phyloP scores from a whole-genome alignment of 371 early-diverging fungal genomes.

The Mucor lusitanicus region DNA sequence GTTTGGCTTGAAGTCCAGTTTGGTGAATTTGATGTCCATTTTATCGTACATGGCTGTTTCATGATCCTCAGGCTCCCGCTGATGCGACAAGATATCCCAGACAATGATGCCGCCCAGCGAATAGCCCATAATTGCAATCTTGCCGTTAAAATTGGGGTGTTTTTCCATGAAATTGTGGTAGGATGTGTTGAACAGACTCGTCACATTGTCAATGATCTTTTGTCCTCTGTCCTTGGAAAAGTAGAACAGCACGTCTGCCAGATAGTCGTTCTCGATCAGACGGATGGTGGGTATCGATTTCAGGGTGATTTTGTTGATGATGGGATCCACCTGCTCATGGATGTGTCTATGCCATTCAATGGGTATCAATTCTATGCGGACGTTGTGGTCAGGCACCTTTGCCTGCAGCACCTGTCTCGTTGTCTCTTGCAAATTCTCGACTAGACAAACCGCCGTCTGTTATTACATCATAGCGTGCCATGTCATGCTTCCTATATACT shows the following conservation, averaged over 20 bases:
- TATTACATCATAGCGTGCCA: not conserved
- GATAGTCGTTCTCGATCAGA: constrained; percentile 65
- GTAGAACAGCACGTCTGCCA: constrained; percentile 56
- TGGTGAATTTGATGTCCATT: constrained; percentile 48
- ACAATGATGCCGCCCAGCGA: constrained; percentile 67
- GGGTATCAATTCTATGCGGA: constrained; percentile 48
- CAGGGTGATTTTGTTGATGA: constrained; percentile 54
- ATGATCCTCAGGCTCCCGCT: constrained; percentile 27
- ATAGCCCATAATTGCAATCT: constrained; percentile 61
- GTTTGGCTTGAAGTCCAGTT: constrained; percentile 53
- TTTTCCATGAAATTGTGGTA: constrained; percentile 48
- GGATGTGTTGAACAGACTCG: constrained; percentile 53
- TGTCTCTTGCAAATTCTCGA: constrained; percentile 57
- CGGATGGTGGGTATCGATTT: constrained; percentile 63
- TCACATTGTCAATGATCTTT: constrained; percentile 51
- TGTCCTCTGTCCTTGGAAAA: constrained; percentile 18
- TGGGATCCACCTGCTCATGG: constrained; percentile 47
- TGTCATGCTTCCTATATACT: not conserved
- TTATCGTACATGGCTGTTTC: constrained; percentile 34
- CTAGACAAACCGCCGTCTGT: constrained; percentile 14
- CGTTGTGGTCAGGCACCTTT: constrained; percentile 41
- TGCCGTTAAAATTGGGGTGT: constrained; percentile 60
- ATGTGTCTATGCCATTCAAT: constrained; percentile 56
- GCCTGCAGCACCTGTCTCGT: constrained; percentile 55
- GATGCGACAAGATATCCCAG: constrained; percentile 60